These are phyloP conservation scores for Gillenia trifoliata DNA, from an alignment of 306 rosid species.

Conservation along the genomic window DNA sequence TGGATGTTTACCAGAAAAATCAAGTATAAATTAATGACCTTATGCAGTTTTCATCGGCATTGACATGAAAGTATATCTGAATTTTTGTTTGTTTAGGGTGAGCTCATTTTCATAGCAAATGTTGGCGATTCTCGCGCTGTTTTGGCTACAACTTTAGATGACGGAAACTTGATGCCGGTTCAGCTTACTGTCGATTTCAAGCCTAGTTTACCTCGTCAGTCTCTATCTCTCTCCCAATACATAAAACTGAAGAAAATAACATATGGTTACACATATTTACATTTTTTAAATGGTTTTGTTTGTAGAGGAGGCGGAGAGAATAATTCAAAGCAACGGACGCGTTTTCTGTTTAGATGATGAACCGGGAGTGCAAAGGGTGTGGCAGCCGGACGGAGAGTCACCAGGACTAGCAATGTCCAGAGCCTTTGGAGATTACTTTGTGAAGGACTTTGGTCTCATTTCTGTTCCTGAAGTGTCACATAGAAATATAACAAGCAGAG, in stretches of 20 bases:
- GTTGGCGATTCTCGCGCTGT: slow-evolving; percentile 98
- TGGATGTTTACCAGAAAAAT: not conserved
- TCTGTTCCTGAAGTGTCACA: slow-evolving; percentile 86
- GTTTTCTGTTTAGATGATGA: slow-evolving; percentile 78
- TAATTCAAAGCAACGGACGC: slow-evolving; percentile 65
- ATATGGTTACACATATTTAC: not conserved
- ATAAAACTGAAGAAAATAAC: not conserved
- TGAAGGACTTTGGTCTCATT: slow-evolving; percentile 75
- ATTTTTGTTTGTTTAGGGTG: slow-evolving; percentile 49
- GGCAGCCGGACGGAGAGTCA: slow-evolving; percentile 66
- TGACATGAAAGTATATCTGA: not conserved
- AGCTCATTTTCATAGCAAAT: slow-evolving; percentile 58
- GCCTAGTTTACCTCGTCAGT: slow-evolving; percentile 90
- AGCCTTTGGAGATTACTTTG: slow-evolving; percentile 85
- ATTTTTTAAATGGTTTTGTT: not conserved
- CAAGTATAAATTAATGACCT: not conserved
- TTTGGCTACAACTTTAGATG: slow-evolving; percentile 62
- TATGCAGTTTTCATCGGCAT: not conserved
- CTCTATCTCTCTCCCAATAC: slow-evolving; percentile 5
- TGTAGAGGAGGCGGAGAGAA: slow-evolving; percentile 90
- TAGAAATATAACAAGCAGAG: slow-evolving; percentile 47
- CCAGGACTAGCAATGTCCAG: slow-evolving; percentile 95
- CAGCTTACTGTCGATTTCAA: slow-evolving; percentile 93
- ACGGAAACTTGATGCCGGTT: slow-evolving; percentile 58
- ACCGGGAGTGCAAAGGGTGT: slow-evolving; percentile 77